A percentile compares a stretch with the other conserved stretches of the same genome.
These are phyloP conservation scores for Termitomyces heimii DNA, from an alignment of 768 basidiomycete species.

Conservation along the genomic window DNA sequence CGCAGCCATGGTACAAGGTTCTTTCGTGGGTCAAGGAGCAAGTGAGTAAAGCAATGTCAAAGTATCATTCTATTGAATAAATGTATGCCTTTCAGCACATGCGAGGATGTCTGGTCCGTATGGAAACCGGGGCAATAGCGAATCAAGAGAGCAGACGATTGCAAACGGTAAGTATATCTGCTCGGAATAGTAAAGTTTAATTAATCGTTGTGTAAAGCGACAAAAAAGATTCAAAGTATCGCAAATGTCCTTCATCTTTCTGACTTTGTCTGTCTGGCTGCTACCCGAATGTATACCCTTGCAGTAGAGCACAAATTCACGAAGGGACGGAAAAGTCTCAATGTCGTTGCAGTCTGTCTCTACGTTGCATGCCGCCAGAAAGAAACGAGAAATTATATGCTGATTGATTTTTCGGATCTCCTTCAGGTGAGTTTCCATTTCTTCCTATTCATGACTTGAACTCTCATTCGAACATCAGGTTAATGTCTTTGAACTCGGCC, in stretches of 20 bases:
- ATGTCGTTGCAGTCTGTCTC: conserved; percentile 93
- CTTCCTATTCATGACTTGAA: not conserved
- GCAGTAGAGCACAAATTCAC: conserved; percentile 94
- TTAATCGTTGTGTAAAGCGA: conserved; percentile 41
- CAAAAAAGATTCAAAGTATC: conserved; percentile 77
- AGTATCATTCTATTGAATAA: not conserved
- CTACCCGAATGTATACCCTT: conserved; percentile 85
- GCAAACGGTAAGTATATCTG: conserved; percentile 68
- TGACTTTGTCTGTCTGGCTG: conserved; percentile 74
- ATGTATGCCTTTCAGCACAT: conserved; percentile 46
- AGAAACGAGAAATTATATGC: conserved; percentile 90
- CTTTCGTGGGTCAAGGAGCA: conserved; percentile 85
- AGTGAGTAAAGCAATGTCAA: conserved; percentile 48
- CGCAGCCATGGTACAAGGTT: conserved; percentile 93
- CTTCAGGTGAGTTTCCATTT: conserved; percentile 54
- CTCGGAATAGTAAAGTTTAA: not conserved
- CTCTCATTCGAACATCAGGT: conserved; percentile 44
- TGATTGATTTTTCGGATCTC: conserved; percentile 98
- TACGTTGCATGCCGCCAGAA: conserved; percentile 92
- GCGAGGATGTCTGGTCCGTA: conserved; percentile 80
- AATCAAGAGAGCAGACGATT: conserved; percentile 88
- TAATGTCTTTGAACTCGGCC: conserved; percentile 95
- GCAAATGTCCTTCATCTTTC: conserved; percentile 73
- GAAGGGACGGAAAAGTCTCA: conserved; percentile 86
- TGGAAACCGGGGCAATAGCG: conserved; percentile 71